phyloP scores from a whole-genome alignment of 176 grass and related monocot genomes.

The Raddia guianensis region DNA sequence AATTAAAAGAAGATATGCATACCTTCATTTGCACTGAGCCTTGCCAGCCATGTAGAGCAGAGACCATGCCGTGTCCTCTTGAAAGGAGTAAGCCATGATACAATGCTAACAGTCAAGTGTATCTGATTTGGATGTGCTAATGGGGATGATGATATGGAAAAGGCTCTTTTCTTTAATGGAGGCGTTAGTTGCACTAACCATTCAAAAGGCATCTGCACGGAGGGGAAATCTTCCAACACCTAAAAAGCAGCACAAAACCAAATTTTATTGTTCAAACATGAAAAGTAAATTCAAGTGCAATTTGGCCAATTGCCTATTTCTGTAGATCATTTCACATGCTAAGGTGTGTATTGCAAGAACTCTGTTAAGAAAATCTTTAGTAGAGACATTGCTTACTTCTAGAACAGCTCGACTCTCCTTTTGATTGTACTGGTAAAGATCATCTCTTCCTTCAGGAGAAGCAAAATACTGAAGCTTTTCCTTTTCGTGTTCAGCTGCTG shows the following conservation, averaged over 20 bases:
- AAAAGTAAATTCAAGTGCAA: constrained; percentile 5
- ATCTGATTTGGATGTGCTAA: constrained; percentile 72
- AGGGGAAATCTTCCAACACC: constrained; percentile 93
- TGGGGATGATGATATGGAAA: constrained; percentile 93
- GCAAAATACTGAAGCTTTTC: constrained; percentile 89
- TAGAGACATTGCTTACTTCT: constrained; percentile 60
- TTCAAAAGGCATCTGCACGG: constrained; percentile 89
- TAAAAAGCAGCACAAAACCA: constrained; percentile 39
- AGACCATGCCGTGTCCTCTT: constrained; percentile 72
- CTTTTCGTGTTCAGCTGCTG: constrained; percentile 75
- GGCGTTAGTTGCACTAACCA: constrained; percentile 93
- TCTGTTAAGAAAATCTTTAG: constrained; percentile 15
- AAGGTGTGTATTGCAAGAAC: constrained; percentile 21
- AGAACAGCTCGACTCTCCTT: constrained; percentile 80
- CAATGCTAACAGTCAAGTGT: constrained; percentile 84
- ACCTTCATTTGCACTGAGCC: constrained; percentile 63
- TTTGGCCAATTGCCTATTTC: background rate
- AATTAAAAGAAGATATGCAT: constrained; percentile 9
- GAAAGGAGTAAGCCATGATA: constrained; percentile 77
- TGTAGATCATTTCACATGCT: background rate
- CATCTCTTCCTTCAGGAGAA: constrained; percentile 96
- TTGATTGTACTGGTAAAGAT: constrained; percentile 87
- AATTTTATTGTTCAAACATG: constrained; percentile 31
- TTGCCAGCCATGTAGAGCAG: constrained; percentile 80
- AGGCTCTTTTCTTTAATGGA: constrained; percentile 89